These are phyloP conservation scores for Lathyrus tuberosus DNA, from an alignment of 306 rosid species.

Conservation along the genomic window DNA sequence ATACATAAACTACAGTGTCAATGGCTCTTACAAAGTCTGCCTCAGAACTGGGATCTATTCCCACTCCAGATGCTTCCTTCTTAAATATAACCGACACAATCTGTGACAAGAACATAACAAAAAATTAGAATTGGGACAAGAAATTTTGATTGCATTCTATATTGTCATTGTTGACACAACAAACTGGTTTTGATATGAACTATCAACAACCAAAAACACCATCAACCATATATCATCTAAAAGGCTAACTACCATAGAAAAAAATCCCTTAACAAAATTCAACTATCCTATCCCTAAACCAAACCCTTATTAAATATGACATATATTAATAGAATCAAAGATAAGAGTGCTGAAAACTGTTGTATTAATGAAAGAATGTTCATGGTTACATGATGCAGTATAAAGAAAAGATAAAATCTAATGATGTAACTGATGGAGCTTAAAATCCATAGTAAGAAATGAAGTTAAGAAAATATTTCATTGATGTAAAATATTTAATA, in stretches of 20 bases:
- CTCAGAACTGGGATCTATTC: constrained; percentile 86
- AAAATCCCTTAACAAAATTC: constrained; percentile 1
- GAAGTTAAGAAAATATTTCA: too few relatives aligned
- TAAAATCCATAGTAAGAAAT: too few relatives aligned
- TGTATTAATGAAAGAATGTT: too few relatives aligned
- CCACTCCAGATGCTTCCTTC: constrained; percentile 81
- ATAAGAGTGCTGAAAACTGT: too few relatives aligned
- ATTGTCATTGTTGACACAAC: neutral
- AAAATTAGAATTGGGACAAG: constrained; percentile 17
- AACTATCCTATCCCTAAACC: constrained; percentile 8
- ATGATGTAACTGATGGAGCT: too few relatives aligned
- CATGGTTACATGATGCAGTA: too few relatives aligned
- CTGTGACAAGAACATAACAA: constrained; percentile 48
- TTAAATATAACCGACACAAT: constrained; percentile 71
- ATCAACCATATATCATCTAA: neutral
- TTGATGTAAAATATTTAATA: too few relatives aligned
- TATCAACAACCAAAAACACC: constrained; percentile 20
- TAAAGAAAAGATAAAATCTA: too few relatives aligned
- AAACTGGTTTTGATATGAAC: constrained; percentile 27
- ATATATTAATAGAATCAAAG: neutral
- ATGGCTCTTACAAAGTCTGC: constrained; percentile 63
- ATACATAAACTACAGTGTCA: constrained; percentile 13
- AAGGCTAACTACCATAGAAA: constrained; percentile 10
- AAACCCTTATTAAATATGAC: constrained; percentile 21
- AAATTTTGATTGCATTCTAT: constrained; percentile 24